Base-by-base conservation (phyloP, 192 early-diverging fungal species). In the Backusella tarrabulga region DNA sequence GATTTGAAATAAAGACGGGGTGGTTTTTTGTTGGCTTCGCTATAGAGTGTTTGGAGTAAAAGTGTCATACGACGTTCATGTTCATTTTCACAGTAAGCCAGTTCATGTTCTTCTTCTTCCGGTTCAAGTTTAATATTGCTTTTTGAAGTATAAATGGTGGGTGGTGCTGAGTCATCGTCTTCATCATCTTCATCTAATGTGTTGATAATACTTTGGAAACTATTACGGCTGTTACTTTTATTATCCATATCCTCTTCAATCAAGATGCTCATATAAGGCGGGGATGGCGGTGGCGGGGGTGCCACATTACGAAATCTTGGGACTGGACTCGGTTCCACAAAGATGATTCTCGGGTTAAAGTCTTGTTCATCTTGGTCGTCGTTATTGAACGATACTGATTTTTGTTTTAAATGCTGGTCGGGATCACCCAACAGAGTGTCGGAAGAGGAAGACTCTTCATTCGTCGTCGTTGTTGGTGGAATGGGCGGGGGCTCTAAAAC, bases 251-350 rank as follows among this genome's bases (percentile, higher is more conserved):
- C 35, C 1, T 36, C 34, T 9, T 40, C 56, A 29, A 63, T 63
- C 26, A 63, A 23, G 56, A 63, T 69, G 34, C 34, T 70, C 34
- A 77, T 14, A 34, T 77, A 77, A 8, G 76, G 76, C 17, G 76
- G 76, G 9, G 76, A 71, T 21, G 76, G 68, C 34, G 76, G 76
- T 3, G 76, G 76, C 2, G 68, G 67, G 0, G 76, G 76, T 21
- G 76, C 41, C 11, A 56, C 76, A 34, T 77, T 77, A 36, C 76
- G 76, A 17, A 80, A 76, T n/a, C 79, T 74, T 38, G 79, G 79
- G 8, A 80, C 75, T 8, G 79, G 79, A 34, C 74, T 76, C 14
- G 79, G 79, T 68, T 76, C 74, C 15, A 80, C 79, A 76, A 80
- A 80, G 0, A 66, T 80, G 1, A 80, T 75, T 63, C 74, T 63